Conservation (phyloP, 495 filamentous ascomycete genomes). For the Diplogelasinospora grovesii region DNA sequence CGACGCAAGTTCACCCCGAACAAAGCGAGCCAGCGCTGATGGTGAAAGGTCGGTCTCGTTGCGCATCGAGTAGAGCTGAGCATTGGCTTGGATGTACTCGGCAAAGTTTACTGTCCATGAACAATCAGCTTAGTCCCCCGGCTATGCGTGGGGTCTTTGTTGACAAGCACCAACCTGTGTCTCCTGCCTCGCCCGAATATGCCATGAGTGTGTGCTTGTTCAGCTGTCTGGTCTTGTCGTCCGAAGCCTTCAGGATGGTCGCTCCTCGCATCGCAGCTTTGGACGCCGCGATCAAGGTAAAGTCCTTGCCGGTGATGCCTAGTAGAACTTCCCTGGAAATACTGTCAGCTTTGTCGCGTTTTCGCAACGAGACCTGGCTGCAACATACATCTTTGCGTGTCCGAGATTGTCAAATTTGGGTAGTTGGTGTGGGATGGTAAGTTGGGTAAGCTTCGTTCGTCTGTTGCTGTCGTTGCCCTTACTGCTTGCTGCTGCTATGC, state of each 20-base stretch:
- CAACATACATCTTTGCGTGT: conserved; percentile 17
- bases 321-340: conserved; percentile 85
- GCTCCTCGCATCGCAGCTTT: conserved; percentile 97
- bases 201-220: conserved; percentile 94
- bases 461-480: not conserved
- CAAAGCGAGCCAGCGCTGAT: conserved; percentile 81
- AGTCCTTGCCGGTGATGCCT: conserved; percentile 97
- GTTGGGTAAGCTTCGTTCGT: conserved; percentile 5
- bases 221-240: conserved; percentile 89
- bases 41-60: conserved; percentile 88
- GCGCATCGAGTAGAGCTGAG: conserved; percentile 96
- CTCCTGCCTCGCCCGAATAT: conserved; percentile 93
- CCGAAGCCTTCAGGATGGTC: conserved; percentile 89
- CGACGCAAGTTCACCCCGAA: conserved; percentile 83
- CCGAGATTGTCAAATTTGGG: not conserved
- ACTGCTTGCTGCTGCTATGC: not conserved
- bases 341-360: not conserved
- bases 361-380: not conserved
- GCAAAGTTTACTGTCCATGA: conserved; percentile 81
- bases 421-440: conserved; percentile 2
- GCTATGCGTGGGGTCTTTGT: too few relatives aligned
- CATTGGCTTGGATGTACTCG: conserved; percentile 97
- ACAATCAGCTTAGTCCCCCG: conserved; percentile 24
- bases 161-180: conserved; percentile 72
- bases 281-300: conserved; percentile 92